Evolutionary conservation across 352 stramenopile genomes (phyloP).

Genomic region (Globisporangium spinosum): DNA sequence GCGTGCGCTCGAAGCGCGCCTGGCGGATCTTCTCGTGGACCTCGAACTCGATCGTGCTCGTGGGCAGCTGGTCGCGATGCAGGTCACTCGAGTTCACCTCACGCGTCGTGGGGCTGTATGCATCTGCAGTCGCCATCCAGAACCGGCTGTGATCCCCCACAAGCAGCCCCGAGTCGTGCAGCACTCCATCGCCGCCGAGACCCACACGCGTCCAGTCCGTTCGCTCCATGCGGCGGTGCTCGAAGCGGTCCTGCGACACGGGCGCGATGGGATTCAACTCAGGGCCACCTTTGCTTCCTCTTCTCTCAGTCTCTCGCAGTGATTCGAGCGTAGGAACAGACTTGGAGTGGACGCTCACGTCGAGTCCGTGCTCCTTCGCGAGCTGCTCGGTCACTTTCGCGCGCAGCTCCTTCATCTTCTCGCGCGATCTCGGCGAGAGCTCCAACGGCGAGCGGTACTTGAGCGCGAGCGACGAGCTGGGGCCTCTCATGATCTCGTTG

Average conservation of each 20-base stretch:
- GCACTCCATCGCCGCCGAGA: conserved; percentile 55
- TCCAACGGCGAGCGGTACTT: conserved; percentile 69
- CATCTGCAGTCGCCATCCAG: conserved; percentile 39
- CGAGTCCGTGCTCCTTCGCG: conserved; percentile 43
- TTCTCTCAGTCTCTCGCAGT: conserved; percentile 9
- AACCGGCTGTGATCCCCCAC: conserved; percentile 45
- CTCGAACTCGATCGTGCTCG: conserved; percentile 32
- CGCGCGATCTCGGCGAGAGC: conserved; percentile 50
- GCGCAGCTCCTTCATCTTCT: conserved; percentile 64
- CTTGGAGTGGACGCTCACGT: conserved; percentile 41
- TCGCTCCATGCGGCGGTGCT: conserved; percentile 44
- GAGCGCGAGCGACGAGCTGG: conserved; percentile 51
- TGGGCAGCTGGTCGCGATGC: conserved; percentile 31
- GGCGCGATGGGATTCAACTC: conserved; percentile 26
- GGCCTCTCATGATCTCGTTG: conserved; percentile 27
- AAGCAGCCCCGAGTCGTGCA: conserved; percentile 43
- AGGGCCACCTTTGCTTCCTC: conserved; percentile 14
- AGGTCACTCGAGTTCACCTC: conserved; percentile 36
- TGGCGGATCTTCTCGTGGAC: conserved; percentile 29
- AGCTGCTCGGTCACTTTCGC: conserved; percentile 58
- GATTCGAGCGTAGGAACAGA: conserved; percentile 30
- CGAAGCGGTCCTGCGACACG: conserved; percentile 52
- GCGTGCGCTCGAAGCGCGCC: conserved; percentile 42
- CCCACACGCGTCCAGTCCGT: conserved; percentile 83
- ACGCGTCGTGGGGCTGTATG: conserved; percentile 53